Evolutionary conservation across 345 rosid species (phyloP), one percentile per base, ranked within the genome.

Genomic region (Sonneratia caseolaris): DNA sequence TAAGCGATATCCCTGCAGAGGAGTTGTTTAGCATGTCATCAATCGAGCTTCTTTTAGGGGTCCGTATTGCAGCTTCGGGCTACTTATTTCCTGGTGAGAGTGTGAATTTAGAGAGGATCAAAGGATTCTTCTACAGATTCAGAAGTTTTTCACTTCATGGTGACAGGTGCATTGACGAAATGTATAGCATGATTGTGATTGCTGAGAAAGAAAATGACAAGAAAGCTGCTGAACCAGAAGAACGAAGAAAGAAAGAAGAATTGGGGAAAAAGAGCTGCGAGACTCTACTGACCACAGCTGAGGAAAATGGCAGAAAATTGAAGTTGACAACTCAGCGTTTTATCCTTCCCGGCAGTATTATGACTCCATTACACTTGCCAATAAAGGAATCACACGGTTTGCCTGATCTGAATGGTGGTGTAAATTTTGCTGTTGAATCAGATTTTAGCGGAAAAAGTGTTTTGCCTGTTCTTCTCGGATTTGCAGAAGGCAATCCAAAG

Each of bases 61-160:
- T 94, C 57, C 75, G 75, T 65, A 74, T 53, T 43, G 66, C 83
- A 19, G 96, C 97, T 70, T 82, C 85, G 68, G 87, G 84, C 77
- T 82, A 82, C 67, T 71, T 56, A 62, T 75, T 78, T 75, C 78
- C 85, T n/a, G 78, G 69, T 36, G 83, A 79, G 78, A 85, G 72
- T 53, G 74, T 78, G 64, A 79, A 83, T 65, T 79, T 83, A 42
- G 82, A 81, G 68, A 64, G 76, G 21, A 56, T 72, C n/a, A 94
- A 84, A 71, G 86, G 92, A 95, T 87, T 94, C 84, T 88, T 91
- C 81, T 85, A 95, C 74, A 88, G 78, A 80, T 90, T 88, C 76
- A 87, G 98, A 83, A 90, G 86, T 68, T 89, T 87, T 70, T 89
- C 87, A 0, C 74, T 70, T 64, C 87, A 77, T 80, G 93, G 79